phyloP scores from a whole-genome alignment of 2,329 filamentous ascomycete species.

The Cytospora paraplurivora region DNA sequence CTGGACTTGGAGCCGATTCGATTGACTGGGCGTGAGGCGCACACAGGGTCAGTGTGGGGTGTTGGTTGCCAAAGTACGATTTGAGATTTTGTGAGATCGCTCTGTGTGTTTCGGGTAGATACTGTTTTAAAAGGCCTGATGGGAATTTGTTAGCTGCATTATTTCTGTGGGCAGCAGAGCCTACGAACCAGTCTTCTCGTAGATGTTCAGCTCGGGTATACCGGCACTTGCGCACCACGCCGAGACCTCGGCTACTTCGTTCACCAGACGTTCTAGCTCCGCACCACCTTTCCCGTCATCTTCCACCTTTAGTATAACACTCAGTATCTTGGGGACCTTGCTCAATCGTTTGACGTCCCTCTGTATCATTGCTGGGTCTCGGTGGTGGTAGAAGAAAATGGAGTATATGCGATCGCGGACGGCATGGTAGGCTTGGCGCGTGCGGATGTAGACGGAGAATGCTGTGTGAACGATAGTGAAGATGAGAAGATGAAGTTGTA shows the following conservation, averaged over 20 bases:
- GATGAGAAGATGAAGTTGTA: slow-evolving; percentile 65
- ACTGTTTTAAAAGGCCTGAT: slow-evolving; percentile 82
- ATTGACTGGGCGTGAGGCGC: slow-evolving; percentile 70
- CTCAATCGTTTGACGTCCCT: slow-evolving; percentile 77
- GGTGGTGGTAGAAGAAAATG: slow-evolving; percentile 91
- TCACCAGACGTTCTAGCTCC: slow-evolving; percentile 79
- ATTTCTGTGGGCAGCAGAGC: background rate
- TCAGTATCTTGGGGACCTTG: slow-evolving; percentile 81
- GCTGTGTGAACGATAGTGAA: slow-evolving; percentile 74
- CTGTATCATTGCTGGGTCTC: slow-evolving; percentile 88
- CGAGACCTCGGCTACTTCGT: slow-evolving; percentile 87
- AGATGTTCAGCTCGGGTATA: slow-evolving; percentile 84
- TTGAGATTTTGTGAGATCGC: slow-evolving; percentile 78
- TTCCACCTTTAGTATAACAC: slow-evolving; percentile 78
- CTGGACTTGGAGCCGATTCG: slow-evolving; percentile 49
- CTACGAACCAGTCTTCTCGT: slow-evolving; percentile 80
- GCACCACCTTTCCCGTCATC: slow-evolving; percentile 69
- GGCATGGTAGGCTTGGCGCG: slow-evolving; percentile 77
- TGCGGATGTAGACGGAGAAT: slow-evolving; percentile 85
- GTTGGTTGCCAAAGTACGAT: slow-evolving; percentile 79
- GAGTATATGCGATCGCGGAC: slow-evolving; percentile 77
- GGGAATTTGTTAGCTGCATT: slow-evolving; percentile 29
- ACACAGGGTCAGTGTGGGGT: slow-evolving; percentile 71
- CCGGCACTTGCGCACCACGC: slow-evolving; percentile 92
- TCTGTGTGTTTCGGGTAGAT: slow-evolving; percentile 81